These are phyloP conservation scores for Fistulinella prunicolor DNA, from an alignment of 768 basidiomycete genomes.

Conservation along the genomic window DNA sequence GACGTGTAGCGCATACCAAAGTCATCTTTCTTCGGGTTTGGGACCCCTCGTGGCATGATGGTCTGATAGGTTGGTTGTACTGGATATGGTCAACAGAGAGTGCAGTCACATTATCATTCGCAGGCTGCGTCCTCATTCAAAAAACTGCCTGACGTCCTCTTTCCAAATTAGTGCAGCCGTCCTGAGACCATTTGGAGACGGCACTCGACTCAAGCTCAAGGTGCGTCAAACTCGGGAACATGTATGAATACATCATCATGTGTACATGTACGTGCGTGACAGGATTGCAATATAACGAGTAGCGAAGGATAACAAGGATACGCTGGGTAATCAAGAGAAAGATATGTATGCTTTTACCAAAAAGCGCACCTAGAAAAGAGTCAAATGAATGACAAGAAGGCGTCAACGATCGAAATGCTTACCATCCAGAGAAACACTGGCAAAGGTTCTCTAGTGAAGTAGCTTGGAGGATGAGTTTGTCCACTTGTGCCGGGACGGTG, in stretches of 20 bases:
- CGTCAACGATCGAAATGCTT: background rate
- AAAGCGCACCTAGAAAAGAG: conserved; percentile 60
- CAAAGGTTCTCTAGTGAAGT: conserved; percentile 93
- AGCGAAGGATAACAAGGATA: conserved; percentile 14
- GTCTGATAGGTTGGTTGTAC: background rate
- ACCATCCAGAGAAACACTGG: conserved; percentile 97
- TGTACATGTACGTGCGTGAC: conserved; percentile 21
- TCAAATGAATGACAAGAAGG: background rate
- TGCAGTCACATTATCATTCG: background rate
- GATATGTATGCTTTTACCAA: conserved; percentile 46
- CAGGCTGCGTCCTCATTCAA: background rate
- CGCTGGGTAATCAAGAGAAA: conserved; percentile 2
- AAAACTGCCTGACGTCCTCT: background rate
- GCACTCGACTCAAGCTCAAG: background rate
- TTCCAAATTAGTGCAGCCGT: conserved; percentile 19
- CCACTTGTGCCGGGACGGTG: conserved; percentile 80
- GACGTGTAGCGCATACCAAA: conserved; percentile 77
- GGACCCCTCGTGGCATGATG: conserved; percentile 77
- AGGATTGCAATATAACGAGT: conserved; percentile 15
- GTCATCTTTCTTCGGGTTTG: conserved; percentile 78
- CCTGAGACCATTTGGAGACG: too few species aligned
- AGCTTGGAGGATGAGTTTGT: conserved; percentile 89
- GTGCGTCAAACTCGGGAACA: background rate
- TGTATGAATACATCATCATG: background rate
- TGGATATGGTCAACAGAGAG: background rate